Conservation (phyloP, 345 rosid genomes). For the Citrus inodora region DNA sequence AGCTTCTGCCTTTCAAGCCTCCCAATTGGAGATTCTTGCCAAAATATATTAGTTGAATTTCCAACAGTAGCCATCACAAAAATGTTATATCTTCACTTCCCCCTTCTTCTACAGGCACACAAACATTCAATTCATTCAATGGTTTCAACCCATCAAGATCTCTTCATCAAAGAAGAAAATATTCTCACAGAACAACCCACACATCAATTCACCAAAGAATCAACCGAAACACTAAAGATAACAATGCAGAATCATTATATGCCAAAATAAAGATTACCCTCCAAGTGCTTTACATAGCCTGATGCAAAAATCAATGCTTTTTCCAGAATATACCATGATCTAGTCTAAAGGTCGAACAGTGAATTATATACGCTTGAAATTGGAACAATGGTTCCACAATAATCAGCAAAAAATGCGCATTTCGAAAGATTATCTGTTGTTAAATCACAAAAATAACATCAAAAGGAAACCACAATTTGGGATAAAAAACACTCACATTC, state of each 20-base stretch:
- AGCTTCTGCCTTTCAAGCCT: slow-evolving; percentile 73
- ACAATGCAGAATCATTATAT: background rate
- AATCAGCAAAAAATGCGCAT: background rate
- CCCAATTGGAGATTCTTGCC: slow-evolving; percentile 88
- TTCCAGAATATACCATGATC: background rate
- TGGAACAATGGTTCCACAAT: background rate
- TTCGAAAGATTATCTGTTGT: background rate
- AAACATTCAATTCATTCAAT: slow-evolving; percentile 9
- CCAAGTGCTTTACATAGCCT: background rate
- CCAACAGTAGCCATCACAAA: slow-evolving; percentile 63
- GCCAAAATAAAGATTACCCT: background rate
- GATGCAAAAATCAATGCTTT: background rate
- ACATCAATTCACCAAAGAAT: too few relatives aligned
- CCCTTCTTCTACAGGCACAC: slow-evolving; percentile 2
- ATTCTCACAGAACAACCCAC: too few relatives aligned
- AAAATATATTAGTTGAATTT: slow-evolving; percentile 71
- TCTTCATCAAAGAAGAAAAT: background rate
- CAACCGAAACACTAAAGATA: background rate
- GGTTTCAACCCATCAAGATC: background rate
- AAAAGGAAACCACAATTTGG: background rate
- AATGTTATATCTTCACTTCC: slow-evolving; percentile 11
- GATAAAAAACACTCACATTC: background rate
- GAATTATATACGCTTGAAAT: background rate
- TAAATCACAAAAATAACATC: background rate
- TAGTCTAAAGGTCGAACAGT: background rate